Percentiles rank a stretch among this genome's conserved stretches.
phyloP scores from a whole-genome alignment of 192 early-diverging fungal genomes.

The Backusella macrospora region DNA sequence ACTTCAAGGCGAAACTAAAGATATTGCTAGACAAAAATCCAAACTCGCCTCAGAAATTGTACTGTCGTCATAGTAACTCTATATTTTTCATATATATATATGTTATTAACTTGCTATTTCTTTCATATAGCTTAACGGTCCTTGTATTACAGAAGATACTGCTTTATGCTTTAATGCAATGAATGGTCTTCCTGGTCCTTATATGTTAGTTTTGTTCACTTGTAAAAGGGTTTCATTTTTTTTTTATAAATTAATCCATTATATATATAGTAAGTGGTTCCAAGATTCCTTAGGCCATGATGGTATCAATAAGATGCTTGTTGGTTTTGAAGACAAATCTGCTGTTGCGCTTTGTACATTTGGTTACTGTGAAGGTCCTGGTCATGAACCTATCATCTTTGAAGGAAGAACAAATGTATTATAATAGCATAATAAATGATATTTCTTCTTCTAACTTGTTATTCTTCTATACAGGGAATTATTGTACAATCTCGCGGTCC shows the following conservation, averaged over 20 bases:
- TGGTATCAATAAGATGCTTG: constrained; percentile 82
- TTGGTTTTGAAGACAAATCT: constrained; percentile 85
- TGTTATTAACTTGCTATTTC: background rate
- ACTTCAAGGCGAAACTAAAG: constrained; percentile 81
- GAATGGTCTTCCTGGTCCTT: constrained; percentile 91
- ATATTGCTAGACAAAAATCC: constrained; percentile 84
- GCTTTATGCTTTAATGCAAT: constrained; percentile 92
- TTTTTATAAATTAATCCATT: background rate
- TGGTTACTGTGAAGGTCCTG: constrained; percentile 83
- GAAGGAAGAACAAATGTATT: constrained; percentile 76
- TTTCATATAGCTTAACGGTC: constrained; percentile 58
- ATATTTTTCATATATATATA: background rate
- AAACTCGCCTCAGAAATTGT: constrained; percentile 68
- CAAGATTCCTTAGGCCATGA: constrained; percentile 77
- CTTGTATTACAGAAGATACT: constrained; percentile 93
- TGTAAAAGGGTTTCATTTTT: background rate
- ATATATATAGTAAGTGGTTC: constrained; percentile 88
- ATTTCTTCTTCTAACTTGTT: background rate
- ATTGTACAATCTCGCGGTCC: constrained; percentile 90
- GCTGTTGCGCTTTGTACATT: constrained; percentile 93
- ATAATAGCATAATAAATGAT: background rate
- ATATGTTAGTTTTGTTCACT: constrained; percentile 53
- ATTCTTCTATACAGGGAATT: constrained; percentile 52
- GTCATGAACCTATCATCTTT: constrained; percentile 82
- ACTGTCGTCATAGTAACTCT: background rate